Percentiles rank a stretch among this genome's conserved stretches.
Conservation (phyloP, 306 rosid genomes). For the Trichosanthes truncata region DNA sequence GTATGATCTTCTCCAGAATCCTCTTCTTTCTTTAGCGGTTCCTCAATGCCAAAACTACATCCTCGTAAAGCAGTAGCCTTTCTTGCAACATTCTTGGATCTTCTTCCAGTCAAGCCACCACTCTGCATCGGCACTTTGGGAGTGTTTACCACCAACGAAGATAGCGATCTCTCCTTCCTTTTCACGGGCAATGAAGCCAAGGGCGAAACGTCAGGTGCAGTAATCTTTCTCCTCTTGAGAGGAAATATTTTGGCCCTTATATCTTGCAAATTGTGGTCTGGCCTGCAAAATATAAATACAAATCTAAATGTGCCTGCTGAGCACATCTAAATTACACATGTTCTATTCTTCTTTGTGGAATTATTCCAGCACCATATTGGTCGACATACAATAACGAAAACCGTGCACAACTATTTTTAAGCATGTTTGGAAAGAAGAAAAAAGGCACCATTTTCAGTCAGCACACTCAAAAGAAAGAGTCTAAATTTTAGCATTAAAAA, state of each 20-base stretch:
- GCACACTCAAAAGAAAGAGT: neutral
- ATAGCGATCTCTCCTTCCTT: constrained; percentile 95
- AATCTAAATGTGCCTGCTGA: neutral
- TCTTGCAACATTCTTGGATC: constrained; percentile 65
- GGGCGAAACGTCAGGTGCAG: constrained; percentile 51
- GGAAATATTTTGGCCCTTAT: constrained; percentile 86
- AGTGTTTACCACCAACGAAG: constrained; percentile 84
- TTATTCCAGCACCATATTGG: neutral
- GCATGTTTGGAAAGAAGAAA: neutral
- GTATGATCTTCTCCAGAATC: constrained; percentile 39
- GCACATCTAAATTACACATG: neutral
- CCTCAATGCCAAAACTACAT: constrained; percentile 46
- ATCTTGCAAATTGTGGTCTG: constrained; percentile 97
- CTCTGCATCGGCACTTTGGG: constrained; percentile 72
- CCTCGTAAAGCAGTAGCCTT: constrained; percentile 69
- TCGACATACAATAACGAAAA: neutral
- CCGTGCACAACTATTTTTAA: neutral
- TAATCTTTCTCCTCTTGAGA: constrained; percentile 38
- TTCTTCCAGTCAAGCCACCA: constrained; percentile 73
- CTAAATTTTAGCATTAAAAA: neutral
- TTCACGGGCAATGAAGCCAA: constrained; percentile 55
- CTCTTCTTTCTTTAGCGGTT: constrained; percentile 49
- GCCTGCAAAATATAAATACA: constrained; percentile 47
- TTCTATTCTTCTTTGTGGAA: neutral
- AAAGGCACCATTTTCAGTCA: neutral